Base-by-base conservation (phyloP, 768 basidiomycete genomes). In the Amylocystis lapponica region DNA sequence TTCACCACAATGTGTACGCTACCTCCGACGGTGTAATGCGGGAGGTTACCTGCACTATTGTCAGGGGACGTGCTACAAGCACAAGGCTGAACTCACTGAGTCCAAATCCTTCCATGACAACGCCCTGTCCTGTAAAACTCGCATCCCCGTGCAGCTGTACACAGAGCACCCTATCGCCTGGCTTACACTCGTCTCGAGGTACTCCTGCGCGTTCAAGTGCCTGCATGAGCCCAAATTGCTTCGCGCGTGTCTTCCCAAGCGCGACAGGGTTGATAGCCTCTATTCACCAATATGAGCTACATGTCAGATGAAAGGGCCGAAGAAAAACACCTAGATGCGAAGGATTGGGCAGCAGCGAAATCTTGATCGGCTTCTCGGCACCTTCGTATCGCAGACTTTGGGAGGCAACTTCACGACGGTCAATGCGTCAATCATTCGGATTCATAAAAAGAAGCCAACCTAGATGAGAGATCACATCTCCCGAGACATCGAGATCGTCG, bases 111-210 rank as follows among this genome's bases (percentile, higher is more conserved):
- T 95, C 93, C 81, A 91, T 93, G 14, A 93, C 78, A 4, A 95
- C 72, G 2, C 93, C 92, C 59, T 95, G 93, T 0, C 92, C 93
- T 0, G 85, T 76, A 57, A 95, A 94, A 45, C 86, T 89, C 1
- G 88, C 91, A 60, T 96, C 93, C 3, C 93, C 93, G 50, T 95
- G 93, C 36, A 96, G 62, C 54, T 93, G 89, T 0, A 95, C 83
- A 49, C 85, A 91, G 78, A 95, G 83, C 3, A 83, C 93, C 54
- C 72, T 76, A 59, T 83, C 80, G 1, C 87, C 74, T 0, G 76
- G 63, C 48, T 54, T 49, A 39, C 70, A 74, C 14, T 64, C 65
- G 9, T 62, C 64, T 7, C 47, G 44, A 22, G 32, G 13, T 19
- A 20, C 22, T 29, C 55, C 55, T 3, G 39, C 32, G 9, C 49